phyloP scores from a whole-genome alignment of 306 rosid genomes.

The Vigna angularis region DNA sequence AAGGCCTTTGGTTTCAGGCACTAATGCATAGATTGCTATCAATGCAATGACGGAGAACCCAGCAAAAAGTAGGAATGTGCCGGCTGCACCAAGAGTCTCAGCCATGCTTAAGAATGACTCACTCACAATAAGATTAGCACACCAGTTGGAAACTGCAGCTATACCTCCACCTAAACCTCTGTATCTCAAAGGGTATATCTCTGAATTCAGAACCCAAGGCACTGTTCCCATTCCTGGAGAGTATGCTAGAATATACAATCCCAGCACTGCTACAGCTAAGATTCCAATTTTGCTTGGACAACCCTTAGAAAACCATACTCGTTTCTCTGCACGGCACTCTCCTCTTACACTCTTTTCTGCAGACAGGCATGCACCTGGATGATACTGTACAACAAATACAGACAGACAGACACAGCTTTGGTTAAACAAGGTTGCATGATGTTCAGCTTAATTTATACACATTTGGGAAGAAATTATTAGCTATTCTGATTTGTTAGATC shows the following conservation, averaged over 20 bases:
- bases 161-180: slow-evolving; percentile 87
- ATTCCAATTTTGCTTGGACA: slow-evolving; percentile 80
- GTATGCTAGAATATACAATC: slow-evolving; percentile 66
- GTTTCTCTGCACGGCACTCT: slow-evolving; percentile 42
- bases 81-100: slow-evolving; percentile 57
- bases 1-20: slow-evolving; percentile 84
- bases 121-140: slow-evolving; percentile 70
- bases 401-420: neutral
- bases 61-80: slow-evolving; percentile 79
- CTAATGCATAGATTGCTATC: slow-evolving; percentile 55
- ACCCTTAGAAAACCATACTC: slow-evolving; percentile 74
- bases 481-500: too few species aligned
- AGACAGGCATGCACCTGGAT: slow-evolving; percentile 75
- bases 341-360: slow-evolving; percentile 43
- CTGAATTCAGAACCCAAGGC: slow-evolving; percentile 90
- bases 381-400: slow-evolving; percentile 46
- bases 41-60: slow-evolving; percentile 62
- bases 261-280: slow-evolving; percentile 65
- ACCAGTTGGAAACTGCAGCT: slow-evolving; percentile 87
- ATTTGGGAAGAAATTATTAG: too few species aligned
- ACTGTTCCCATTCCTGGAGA: slow-evolving; percentile 87
- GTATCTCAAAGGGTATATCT: slow-evolving; percentile 79
- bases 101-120: slow-evolving; percentile 70
- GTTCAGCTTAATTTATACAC: neutral
- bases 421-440: neutral